phyloP scores from a whole-genome alignment of 768 basidiomycete species.

The Suillus decipiens region DNA sequence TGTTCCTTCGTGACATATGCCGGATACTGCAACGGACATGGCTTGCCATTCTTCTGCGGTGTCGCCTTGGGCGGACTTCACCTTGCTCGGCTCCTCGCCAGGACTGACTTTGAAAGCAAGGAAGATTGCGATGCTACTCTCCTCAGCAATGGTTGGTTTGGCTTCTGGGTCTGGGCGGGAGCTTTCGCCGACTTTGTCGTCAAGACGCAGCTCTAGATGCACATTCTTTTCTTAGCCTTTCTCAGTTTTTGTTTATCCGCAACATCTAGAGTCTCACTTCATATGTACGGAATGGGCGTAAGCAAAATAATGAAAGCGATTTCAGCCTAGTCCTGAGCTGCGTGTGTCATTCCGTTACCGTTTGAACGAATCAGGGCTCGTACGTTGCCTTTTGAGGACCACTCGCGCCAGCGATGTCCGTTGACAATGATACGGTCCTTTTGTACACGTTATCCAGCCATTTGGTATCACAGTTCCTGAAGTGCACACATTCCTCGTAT shows the following conservation, averaged over 20 bases:
- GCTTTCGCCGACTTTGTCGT: neutral
- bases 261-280: no score
- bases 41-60: neutral
- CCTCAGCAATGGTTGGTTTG: neutral
- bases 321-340: no score
- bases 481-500: no score
- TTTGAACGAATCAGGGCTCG: no score
- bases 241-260: neutral
- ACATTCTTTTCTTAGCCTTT: neutral
- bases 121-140: neutral
- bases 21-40: conserved; percentile 53
- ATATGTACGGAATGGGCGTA: no score
- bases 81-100: neutral
- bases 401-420: no score
- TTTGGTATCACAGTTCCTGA: no score
- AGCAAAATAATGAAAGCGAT: no score
- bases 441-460: no score
- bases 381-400: no score
- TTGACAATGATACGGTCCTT: no score
- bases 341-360: no score
- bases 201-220: neutral
- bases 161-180: conserved; percentile 1
- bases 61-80: neutral
- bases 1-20: conserved; percentile 44
- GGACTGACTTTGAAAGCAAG: conserved; percentile 6